These are phyloP conservation scores for Pseudocercospora cruenta DNA, from an alignment of 2,329 filamentous ascomycete species.

Conservation along the genomic window DNA sequence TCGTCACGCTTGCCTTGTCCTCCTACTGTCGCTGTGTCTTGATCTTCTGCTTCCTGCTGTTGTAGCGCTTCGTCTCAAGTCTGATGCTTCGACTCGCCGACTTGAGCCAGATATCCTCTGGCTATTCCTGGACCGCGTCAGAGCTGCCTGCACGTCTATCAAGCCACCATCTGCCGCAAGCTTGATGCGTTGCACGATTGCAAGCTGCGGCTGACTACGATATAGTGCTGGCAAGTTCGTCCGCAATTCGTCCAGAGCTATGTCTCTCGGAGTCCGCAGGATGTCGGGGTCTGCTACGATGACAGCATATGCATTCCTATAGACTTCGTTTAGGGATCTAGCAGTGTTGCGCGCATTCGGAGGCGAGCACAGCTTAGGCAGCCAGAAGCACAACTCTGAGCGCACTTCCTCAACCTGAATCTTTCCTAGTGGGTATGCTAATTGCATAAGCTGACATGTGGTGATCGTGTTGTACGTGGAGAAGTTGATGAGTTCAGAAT, in stretches of 20 bases:
- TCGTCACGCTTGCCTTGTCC: neutral
- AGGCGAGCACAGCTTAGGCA: conserved; percentile 16
- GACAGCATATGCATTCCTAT: conserved; percentile 18
- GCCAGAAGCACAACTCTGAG: conserved; percentile 23
- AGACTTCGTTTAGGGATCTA: conserved; percentile 1
- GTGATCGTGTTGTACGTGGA: conserved; percentile 19
- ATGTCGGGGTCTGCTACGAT: conserved; percentile 11
- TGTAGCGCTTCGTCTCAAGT: neutral
- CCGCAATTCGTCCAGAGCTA: neutral
- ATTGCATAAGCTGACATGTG: conserved; percentile 20
- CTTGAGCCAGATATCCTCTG: neutral
- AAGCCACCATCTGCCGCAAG: neutral
- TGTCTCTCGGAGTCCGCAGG: neutral
- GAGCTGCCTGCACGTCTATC: conserved; percentile 1
- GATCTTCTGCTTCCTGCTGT: neutral
- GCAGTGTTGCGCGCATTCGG: neutral
- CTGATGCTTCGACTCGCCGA: neutral
- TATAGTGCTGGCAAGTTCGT: neutral
- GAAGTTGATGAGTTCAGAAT: conserved; percentile 10
- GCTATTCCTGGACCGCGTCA: conserved; percentile 1
- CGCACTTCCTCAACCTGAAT: conserved; percentile 22
- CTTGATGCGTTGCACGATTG: neutral
- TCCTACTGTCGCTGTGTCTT: neutral
- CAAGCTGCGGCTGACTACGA: conserved; percentile 8
- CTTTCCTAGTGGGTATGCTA: conserved; percentile 23